Conservation (phyloP, 495 filamentous ascomycete genomes). For the Hypoxylon subgilvum region DNA sequence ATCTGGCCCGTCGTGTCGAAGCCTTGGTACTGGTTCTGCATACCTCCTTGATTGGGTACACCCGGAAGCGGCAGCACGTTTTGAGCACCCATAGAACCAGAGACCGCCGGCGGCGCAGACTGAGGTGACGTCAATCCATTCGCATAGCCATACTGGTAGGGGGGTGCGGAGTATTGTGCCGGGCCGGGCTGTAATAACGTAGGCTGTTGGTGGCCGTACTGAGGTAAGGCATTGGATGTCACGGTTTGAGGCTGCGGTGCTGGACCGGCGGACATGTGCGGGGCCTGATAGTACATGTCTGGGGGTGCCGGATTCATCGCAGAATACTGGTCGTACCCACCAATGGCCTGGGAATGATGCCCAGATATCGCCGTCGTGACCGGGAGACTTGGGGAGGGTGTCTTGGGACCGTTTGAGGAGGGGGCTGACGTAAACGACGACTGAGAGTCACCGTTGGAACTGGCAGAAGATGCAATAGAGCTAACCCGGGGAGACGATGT, state of each 20-base stretch:
- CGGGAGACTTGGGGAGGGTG: conserved; percentile 59
- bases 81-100: conserved; percentile 68
- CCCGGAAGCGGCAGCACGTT: conserved; percentile 73
- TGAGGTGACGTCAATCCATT: conserved; percentile 79
- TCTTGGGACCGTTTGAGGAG: conserved; percentile 64
- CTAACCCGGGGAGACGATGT: conserved; percentile 72
- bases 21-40: conserved; percentile 62
- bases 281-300: conserved; percentile 78
- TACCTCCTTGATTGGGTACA: conserved; percentile 55
- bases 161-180: conserved; percentile 67
- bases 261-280: conserved; percentile 82
- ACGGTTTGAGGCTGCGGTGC: conserved; percentile 81
- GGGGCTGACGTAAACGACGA: conserved; percentile 61
- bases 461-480: conserved; percentile 65
- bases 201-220: conserved; percentile 76
- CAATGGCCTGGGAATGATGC: conserved; percentile 48
- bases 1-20: conserved; percentile 93
- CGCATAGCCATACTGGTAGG: conserved; percentile 76
- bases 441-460: conserved; percentile 58
- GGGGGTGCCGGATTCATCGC: conserved; percentile 84
- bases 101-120: conserved; percentile 67
- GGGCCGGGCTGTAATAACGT: conserved; percentile 82
- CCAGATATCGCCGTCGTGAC: conserved; percentile 48
- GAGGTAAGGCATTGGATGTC: conserved; percentile 76
- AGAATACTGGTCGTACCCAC: conserved; percentile 64